Conservation (phyloP, 768 basidiomycete species). For the Podaxis pistillaris region DNA sequence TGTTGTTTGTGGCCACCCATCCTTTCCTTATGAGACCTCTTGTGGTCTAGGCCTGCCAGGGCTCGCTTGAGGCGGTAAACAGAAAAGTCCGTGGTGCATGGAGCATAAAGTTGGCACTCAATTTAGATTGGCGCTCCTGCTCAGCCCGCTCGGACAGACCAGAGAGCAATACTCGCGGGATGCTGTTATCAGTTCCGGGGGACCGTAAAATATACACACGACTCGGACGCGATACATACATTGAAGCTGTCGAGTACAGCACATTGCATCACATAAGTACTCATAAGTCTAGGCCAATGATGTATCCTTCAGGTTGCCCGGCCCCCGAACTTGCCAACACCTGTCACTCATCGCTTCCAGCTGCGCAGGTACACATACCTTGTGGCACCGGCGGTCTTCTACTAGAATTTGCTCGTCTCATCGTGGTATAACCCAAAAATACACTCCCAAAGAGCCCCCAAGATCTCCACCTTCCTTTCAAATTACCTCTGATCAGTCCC, state of each 20-base stretch:
- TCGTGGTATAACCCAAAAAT: neutral
- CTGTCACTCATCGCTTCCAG: neutral
- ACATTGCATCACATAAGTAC: neutral
- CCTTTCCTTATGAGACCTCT: neutral
- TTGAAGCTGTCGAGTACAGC: neutral
- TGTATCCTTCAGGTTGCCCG: neutral
- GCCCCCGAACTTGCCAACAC: neutral
- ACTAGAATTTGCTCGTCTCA: neutral
- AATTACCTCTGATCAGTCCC: neutral
- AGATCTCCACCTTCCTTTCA: neutral
- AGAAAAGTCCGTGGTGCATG: neutral
- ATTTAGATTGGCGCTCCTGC: neutral
- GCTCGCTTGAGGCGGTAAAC: neutral
- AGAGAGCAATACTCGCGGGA: neutral
- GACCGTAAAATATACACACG: neutral
- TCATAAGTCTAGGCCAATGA: neutral
- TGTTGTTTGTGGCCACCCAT: neutral
- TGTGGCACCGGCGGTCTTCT: neutral
- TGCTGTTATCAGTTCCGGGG: neutral
- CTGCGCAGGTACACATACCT: neutral
- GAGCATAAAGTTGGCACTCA: neutral
- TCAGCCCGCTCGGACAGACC: neutral
- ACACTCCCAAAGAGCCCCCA: neutral
- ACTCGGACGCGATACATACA: neutral
- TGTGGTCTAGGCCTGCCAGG: neutral